phyloP scores from a whole-genome alignment of 441 rosid species.

The Viola pubescens region DNA sequence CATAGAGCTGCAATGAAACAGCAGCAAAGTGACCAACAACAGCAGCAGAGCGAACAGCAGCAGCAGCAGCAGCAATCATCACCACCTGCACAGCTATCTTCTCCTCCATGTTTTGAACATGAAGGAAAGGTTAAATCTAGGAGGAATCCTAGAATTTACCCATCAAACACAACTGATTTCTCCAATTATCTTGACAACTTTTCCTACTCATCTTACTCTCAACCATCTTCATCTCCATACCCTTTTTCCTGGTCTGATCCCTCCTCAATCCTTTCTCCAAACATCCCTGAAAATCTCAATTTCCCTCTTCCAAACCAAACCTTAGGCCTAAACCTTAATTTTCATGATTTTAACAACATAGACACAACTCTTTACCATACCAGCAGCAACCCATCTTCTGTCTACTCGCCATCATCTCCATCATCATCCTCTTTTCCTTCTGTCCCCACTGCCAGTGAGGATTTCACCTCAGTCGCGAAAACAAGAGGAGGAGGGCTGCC shows the following conservation, averaged over 20 bases:
- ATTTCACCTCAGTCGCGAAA: slow-evolving; percentile 25
- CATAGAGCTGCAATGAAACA: slow-evolving; percentile 89
- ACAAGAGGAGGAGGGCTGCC: slow-evolving; percentile 21
- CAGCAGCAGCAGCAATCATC: slow-evolving; percentile 13
- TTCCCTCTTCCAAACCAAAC: slow-evolving; percentile 69
- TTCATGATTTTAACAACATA: slow-evolving; percentile 62
- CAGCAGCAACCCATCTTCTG: slow-evolving; percentile 34
- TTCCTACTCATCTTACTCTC: slow-evolving; percentile 28
- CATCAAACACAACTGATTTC: slow-evolving; percentile 29
- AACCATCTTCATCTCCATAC: slow-evolving; percentile 24
- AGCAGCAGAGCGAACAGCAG: slow-evolving; percentile 16
- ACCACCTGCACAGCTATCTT: slow-evolving; percentile 16
- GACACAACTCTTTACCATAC: slow-evolving; percentile 41
- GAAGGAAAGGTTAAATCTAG: slow-evolving; percentile 39
- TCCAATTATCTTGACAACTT: slow-evolving; percentile 24
- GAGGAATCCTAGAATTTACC: slow-evolving; percentile 41
- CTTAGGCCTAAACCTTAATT: slow-evolving; percentile 79
- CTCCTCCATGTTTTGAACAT: slow-evolving; percentile 32
- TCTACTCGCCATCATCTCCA: slow-evolving; percentile 54
- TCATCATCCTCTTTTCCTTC: slow-evolving; percentile 44
- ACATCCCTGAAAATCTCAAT: slow-evolving; percentile 37
- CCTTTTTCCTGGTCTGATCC: slow-evolving; percentile 35
- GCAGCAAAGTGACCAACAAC: slow-evolving; percentile 27
- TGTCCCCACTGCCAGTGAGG: slow-evolving; percentile 29
- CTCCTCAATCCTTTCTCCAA: slow-evolving; percentile 34